Percentiles rank a stretch among this genome's conserved stretches.
Conservation (phyloP, 2,329 filamentous ascomycete species). For the Chaetomium strumarium region DNA sequence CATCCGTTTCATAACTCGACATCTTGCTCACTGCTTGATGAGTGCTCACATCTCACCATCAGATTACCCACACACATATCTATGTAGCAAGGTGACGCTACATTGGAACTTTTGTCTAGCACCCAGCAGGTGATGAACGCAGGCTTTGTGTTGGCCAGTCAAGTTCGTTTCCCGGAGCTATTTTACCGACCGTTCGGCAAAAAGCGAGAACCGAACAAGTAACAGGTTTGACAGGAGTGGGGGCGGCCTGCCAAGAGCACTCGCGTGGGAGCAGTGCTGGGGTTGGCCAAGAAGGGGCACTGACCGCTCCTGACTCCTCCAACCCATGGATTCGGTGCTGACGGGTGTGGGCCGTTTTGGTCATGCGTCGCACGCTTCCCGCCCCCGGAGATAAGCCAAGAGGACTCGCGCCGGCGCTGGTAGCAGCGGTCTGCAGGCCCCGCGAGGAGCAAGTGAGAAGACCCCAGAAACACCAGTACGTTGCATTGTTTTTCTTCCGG, state of each 20-base stretch:
- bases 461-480: too few species aligned
- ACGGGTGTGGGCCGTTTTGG: neutral
- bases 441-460: too few species aligned
- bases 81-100: neutral
- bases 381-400: neutral
- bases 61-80: too few species aligned
- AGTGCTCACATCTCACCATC: too few species aligned
- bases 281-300: neutral
- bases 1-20: too few species aligned
- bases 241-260: neutral
- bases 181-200: neutral
- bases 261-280: neutral
- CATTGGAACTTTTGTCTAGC: neutral
- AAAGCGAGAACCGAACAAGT: neutral
- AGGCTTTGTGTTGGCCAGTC: neutral
- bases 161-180: neutral
- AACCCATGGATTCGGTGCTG: conserved; percentile 4
- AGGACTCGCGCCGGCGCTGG: too few species aligned
- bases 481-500: too few species aligned
- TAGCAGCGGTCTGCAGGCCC: too few species aligned
- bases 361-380: neutral
- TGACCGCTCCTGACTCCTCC: conserved; percentile 1
- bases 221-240: neutral
- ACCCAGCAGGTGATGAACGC: neutral
- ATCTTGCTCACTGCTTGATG: too few species aligned